Evolutionary conservation across 2,329 filamentous ascomycete genomes (phyloP).

Genomic region (Leptographium lundbergii): DNA sequence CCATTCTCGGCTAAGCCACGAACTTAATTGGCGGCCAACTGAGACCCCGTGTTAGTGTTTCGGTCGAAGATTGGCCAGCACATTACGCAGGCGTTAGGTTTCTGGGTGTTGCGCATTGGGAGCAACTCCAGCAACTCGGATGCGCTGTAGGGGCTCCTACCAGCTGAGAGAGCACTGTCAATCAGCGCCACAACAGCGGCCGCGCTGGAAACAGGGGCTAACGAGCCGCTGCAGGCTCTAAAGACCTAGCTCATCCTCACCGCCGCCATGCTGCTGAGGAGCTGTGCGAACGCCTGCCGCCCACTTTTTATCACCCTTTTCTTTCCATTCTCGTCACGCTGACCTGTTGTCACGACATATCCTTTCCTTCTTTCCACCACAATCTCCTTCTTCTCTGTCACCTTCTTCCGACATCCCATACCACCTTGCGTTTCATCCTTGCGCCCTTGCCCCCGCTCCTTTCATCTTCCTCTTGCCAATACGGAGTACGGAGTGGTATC

Average conservation of each 20-base stretch:
- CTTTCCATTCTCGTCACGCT: not conserved
- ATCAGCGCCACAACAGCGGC: not conserved
- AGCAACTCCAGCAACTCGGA: not conserved
- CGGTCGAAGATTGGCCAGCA: slow-evolving; percentile 1
- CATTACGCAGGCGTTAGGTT: not conserved
- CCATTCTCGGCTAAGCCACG: too few species aligned
- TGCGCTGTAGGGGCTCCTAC: not conserved
- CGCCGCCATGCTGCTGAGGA: not conserved
- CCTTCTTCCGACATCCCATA: not conserved
- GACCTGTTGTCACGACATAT: not conserved
- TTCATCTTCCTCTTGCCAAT: not conserved
- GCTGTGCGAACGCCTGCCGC: not conserved
- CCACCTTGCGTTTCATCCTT: not conserved
- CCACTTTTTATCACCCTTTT: slow-evolving; percentile 1
- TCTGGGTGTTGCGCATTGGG: not conserved
- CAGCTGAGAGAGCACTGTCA: not conserved
- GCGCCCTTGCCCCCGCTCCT: not conserved
- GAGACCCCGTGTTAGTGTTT: slow-evolving; percentile 4
- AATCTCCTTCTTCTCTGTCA: not conserved
- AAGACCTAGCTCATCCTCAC: not conserved
- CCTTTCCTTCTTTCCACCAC: not conserved
- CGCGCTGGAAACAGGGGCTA: not conserved
- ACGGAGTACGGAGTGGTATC: too few species aligned
- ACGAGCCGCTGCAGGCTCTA: not conserved
- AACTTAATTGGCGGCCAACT: not conserved